phyloP scores from a whole-genome alignment of 768 basidiomycete genomes.

The Tremella fuciformis region DNA sequence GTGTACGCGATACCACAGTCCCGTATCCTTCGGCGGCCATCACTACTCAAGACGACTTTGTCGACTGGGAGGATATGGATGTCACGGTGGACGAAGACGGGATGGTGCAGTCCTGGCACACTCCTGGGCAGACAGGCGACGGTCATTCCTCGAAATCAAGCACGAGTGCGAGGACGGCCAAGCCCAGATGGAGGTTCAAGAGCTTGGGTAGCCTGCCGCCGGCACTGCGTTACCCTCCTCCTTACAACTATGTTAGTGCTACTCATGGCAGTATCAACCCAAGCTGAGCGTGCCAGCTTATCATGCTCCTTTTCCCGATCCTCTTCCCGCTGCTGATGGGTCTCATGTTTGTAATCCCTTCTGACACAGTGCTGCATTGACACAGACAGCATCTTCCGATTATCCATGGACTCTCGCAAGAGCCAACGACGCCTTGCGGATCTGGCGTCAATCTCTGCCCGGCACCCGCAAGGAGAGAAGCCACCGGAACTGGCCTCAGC shows the following conservation, averaged over 20 bases:
- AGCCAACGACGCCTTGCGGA: slow-evolving; percentile 26
- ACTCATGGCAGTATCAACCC: not conserved
- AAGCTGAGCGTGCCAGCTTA: slow-evolving; percentile 22
- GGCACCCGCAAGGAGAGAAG: slow-evolving; percentile 1
- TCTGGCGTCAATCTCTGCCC: slow-evolving; percentile 15
- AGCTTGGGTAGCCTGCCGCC: slow-evolving; percentile 31
- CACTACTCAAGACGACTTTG: slow-evolving; percentile 29
- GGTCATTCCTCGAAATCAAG: not conserved
- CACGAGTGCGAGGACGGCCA: not conserved
- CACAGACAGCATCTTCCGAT: slow-evolving; percentile 19
- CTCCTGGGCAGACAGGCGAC: not conserved
- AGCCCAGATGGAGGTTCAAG: slow-evolving; percentile 14
- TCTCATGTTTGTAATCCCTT: slow-evolving; percentile 23
- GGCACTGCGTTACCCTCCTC: slow-evolving; percentile 32
- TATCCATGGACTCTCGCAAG: slow-evolving; percentile 28
- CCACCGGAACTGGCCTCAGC: slow-evolving; percentile 6
- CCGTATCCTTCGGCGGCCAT: slow-evolving; percentile 42
- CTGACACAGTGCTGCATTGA: not conserved
- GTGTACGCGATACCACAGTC: slow-evolving; percentile 34
- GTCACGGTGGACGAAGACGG: slow-evolving; percentile 31
- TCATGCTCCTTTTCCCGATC: slow-evolving; percentile 32
- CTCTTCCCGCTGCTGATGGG: slow-evolving; percentile 31
- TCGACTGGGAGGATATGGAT: slow-evolving; percentile 23
- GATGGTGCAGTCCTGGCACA: slow-evolving; percentile 11
- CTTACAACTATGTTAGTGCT: slow-evolving; percentile 40